Conservation (phyloP, 2,329 filamentous ascomycete genomes). For the Sporothrix inflata region DNA sequence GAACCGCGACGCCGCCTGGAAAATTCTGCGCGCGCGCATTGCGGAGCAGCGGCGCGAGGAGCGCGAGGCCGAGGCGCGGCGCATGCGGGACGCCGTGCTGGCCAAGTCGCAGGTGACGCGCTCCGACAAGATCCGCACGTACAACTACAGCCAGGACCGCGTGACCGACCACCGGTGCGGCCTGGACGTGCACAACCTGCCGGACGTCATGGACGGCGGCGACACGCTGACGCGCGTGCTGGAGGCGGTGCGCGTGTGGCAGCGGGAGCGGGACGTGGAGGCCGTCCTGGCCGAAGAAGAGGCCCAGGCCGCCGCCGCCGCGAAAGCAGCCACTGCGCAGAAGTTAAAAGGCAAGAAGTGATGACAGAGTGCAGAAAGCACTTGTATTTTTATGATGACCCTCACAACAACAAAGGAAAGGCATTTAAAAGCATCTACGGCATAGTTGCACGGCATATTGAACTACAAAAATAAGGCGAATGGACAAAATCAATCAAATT, state of each 20-base stretch:
- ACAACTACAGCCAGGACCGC: conserved; percentile 75
- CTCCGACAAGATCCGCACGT: conserved; percentile 91
- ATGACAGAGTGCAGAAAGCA: background rate
- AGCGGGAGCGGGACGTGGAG: conserved; percentile 74
- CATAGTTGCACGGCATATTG: conserved; percentile 4
- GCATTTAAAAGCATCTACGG: background rate
- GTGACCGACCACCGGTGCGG: conserved; percentile 89
- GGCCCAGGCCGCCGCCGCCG: conserved; percentile 42
- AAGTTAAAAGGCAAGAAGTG: conserved; percentile 34
- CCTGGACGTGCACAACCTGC: conserved; percentile 76
- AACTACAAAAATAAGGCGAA: background rate
- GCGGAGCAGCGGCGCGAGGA: conserved; percentile 80
- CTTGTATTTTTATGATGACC: background rate
- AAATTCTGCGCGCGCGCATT: conserved; percentile 76
- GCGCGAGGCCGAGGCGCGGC: conserved; percentile 77
- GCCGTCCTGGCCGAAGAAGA: conserved; percentile 67
- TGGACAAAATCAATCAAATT: background rate
- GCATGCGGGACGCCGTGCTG: conserved; percentile 76
- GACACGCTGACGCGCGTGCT: conserved; percentile 74
- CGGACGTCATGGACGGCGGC: conserved; percentile 76
- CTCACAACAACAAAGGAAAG: background rate
- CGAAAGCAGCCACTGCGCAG: conserved; percentile 30
- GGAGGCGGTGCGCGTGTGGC: conserved; percentile 75
- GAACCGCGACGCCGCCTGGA: conserved; percentile 88
- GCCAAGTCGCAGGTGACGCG: conserved; percentile 81